Percentiles rank a stretch among this genome's conserved stretches.
Conservation (phyloP, 1,139 yeast species). For the Candida glucosophila region DNA sequence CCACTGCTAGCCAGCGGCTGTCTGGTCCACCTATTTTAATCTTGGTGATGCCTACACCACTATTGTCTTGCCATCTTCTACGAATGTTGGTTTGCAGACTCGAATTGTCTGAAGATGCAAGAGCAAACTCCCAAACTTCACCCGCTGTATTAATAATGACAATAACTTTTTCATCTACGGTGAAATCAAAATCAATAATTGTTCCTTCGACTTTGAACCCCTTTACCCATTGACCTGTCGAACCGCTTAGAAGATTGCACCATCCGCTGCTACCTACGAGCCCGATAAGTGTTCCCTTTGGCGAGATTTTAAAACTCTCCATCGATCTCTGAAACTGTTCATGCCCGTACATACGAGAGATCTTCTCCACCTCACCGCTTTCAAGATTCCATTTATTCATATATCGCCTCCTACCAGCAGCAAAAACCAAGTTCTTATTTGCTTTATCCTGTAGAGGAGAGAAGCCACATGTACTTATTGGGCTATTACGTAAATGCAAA, state of each 20-base stretch:
- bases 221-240: conserved; percentile 75
- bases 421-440: conserved; percentile 47
- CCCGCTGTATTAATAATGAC: conserved; percentile 72
- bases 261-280: conserved; percentile 83
- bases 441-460: conserved; percentile 35
- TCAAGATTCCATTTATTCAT: conserved; percentile 88
- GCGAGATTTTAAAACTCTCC: conserved; percentile 72
- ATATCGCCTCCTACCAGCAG: conserved; percentile 88
- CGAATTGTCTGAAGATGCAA: conserved; percentile 18
- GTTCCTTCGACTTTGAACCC: conserved; percentile 89
- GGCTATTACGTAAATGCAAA: conserved; percentile 67
- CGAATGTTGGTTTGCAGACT: conserved; percentile 28
- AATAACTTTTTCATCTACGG: conserved; percentile 43
- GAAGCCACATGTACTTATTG: conserved; percentile 70
- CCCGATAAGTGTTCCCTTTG: conserved; percentile 64
- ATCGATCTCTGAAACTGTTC: conserved; percentile 79
- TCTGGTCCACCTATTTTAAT: conserved; percentile 72
- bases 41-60: conserved; percentile 78
- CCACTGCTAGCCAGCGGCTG: conserved; percentile 82
- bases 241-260: conserved; percentile 71
- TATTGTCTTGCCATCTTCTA: conserved; percentile 77
- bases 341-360: conserved; percentile 86
- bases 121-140: conserved; percentile 81
- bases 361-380: conserved; percentile 69
- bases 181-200: conserved; percentile 70